Conservation (phyloP, 1,284 basidiomycete species). For the Boletus smithii region DNA sequence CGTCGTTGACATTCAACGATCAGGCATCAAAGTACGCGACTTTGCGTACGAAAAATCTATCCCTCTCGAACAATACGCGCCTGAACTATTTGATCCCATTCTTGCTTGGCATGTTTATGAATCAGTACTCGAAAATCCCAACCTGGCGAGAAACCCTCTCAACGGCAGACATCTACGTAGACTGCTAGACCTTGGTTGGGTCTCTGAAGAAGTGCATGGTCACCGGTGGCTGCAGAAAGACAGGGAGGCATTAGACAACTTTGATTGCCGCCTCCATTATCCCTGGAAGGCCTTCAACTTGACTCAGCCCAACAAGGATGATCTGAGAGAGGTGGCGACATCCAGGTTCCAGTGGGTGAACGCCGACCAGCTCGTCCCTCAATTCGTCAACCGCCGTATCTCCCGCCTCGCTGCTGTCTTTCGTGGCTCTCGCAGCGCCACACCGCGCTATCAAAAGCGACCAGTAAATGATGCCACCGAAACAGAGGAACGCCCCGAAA, state of each 20-base stretch:
- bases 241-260: conserved; percentile 38
- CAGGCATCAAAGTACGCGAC: conserved; percentile 52
- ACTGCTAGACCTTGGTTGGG: conserved; percentile 48
- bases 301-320: conserved; percentile 26
- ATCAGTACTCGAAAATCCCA: conserved; percentile 27
- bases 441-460: conserved; percentile 25
- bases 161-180: conserved; percentile 45
- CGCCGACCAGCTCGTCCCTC: conserved; percentile 31
- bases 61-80: conserved; percentile 18
- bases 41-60: conserved; percentile 37
- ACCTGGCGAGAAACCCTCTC: conserved; percentile 34
- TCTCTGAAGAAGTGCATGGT: conserved; percentile 41
- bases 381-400: conserved; percentile 25
- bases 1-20: conserved; percentile 32
- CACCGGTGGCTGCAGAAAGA: conserved; percentile 42
- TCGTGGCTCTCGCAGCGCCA: conserved; percentile 8
- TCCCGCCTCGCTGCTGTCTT: conserved; percentile 22
- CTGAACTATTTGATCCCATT: conserved; percentile 43
- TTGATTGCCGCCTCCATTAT: conserved; percentile 33
- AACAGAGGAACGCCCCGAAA: conserved; percentile 4
- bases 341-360: conserved; percentile 34
- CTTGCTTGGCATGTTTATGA: conserved; percentile 34
- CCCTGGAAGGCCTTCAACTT: conserved; percentile 30
- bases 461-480: conserved; percentile 14
- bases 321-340: conserved; percentile 29